Base-by-base conservation (phyloP, 176 grass and related monocot genomes). In the Lolium perenne region DNA sequence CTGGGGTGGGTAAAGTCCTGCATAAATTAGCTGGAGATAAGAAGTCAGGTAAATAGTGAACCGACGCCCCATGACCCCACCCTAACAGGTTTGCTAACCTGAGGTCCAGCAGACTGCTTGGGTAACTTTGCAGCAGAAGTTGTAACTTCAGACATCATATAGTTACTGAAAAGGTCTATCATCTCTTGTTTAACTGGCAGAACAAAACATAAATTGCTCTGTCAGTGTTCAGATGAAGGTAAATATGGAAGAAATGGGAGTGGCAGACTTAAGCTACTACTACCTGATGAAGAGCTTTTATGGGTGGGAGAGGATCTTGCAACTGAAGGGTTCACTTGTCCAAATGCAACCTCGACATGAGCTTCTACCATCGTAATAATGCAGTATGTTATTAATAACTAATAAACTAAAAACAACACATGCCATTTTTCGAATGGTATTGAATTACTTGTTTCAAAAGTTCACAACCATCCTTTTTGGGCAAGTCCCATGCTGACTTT, bases 311-410 rank as follows among this genome's bases (percentile, higher is more conserved):
- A 89, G 82, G 67, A 86, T 82, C 80, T 80, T 76, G 69, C 46
- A 54, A 46, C 6, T 58, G 81, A 77, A 80, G 87, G 56, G 67
- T 76, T 81, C 86, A 63, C 81, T 56, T 38, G 54, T 75, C 91
- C 91, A 87, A 92, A 92, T 85, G 87, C 38, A 68, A 92, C 87
- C 72, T 89, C 68, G 20, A 85, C 48, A 21, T 8, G 53, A 22
- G 25, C 58, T 56, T 74, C 91, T 92, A 46, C 62, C 14, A 49
- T 77, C 54, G 43, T 3, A 54, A 80, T 74, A 20, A 5, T 77
- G 51, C 8, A 17, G 7, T 43, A 40, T 48, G 29, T 51, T 21
- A 47, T 45, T 23, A 75, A 8, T 3, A 7, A 5, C 11, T 14
- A 35, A 77, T 29, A 85, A 63, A 56, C 11, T 21, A 40, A 21